These are phyloP conservation scores for Singerocomus inundabilis DNA, from an alignment of 1,284 basidiomycete genomes.

Conservation along the genomic window DNA sequence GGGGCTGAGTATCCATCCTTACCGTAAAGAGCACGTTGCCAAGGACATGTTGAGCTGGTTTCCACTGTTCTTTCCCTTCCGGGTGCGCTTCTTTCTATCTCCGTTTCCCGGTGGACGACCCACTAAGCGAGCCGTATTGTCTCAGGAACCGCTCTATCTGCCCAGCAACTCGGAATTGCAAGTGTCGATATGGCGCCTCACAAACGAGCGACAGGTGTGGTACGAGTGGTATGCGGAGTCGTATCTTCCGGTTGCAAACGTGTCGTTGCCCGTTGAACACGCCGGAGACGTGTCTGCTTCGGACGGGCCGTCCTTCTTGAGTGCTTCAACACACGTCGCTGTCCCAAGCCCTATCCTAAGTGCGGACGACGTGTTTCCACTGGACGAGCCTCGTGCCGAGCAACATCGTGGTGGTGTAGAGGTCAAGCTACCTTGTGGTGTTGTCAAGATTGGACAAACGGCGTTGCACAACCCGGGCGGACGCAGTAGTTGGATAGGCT, in stretches of 20 bases:
- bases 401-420: constrained; percentile 17
- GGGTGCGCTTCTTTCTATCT: constrained; percentile 44
- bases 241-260: constrained; percentile 65
- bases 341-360: constrained; percentile 62
- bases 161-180: constrained; percentile 91
- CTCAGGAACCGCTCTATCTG: constrained; percentile 87
- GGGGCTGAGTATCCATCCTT: constrained; percentile 92
- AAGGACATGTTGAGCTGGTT: constrained; percentile 99
- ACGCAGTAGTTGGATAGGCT: constrained; percentile 88
- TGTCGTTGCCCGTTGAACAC: constrained; percentile 18
- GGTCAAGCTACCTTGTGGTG: constrained; percentile 30
- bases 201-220: constrained; percentile 89
- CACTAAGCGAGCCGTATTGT: constrained; percentile 3
- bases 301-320: constrained; percentile 32
- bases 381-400: constrained; percentile 17
- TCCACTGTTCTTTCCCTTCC: constrained; percentile 94
- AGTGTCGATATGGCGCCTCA: constrained; percentile 93
- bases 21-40: constrained; percentile 77
- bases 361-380: constrained; percentile 46
- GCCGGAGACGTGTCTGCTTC: constrained; percentile 10
- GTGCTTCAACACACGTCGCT: constrained; percentile 45
- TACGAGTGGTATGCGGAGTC: constrained; percentile 98
- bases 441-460: constrained; percentile 91
- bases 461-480: constrained; percentile 89
- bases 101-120: background rate